phyloP scores from a whole-genome alignment of 371 early-diverging fungal genomes.

The Coemansia sp. region DNA sequence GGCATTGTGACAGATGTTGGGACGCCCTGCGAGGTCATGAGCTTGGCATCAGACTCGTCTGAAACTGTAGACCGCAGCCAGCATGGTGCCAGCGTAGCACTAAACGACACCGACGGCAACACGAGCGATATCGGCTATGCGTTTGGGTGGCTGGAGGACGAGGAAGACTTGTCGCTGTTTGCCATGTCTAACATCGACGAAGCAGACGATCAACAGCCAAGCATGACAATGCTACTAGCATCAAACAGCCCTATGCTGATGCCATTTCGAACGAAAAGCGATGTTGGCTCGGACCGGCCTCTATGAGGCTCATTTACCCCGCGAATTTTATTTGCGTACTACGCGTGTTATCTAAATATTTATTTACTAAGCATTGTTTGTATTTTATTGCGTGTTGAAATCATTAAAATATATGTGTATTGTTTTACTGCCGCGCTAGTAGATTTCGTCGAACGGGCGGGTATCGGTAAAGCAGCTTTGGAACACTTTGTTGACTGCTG shows the following conservation, averaged over 20 bases:
- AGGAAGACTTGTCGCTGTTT: slow-evolving; percentile 44
- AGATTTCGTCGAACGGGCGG: slow-evolving; percentile 92
- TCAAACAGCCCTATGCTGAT: slow-evolving; percentile 43
- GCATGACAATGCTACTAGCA: slow-evolving; percentile 40
- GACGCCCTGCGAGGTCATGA: slow-evolving; percentile 13
- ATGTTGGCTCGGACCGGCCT: slow-evolving; percentile 5
- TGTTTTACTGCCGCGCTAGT: slow-evolving; percentile 47
- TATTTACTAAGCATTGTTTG: background rate
- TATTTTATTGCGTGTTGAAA: slow-evolving; percentile 1
- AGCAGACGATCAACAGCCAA: slow-evolving; percentile 15
- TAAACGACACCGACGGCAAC: slow-evolving; percentile 2
- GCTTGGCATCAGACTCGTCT: slow-evolving; percentile 14
- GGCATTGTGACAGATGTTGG: slow-evolving; percentile 15
- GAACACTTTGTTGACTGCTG: slow-evolving; percentile 85
- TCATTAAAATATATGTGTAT: background rate
- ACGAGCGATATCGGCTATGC: slow-evolving; percentile 33
- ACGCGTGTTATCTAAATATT: background rate
- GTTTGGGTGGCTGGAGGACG: slow-evolving; percentile 50
- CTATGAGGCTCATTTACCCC: background rate
- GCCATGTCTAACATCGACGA: slow-evolving; percentile 34
- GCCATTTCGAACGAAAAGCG: slow-evolving; percentile 15
- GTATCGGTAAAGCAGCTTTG: slow-evolving; percentile 90
- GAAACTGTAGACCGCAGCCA: background rate
- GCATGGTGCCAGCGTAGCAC: no score
- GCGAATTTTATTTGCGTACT: slow-evolving; percentile 8